These are phyloP conservation scores for Fusarium praegraminearum DNA, from an alignment of 2,329 filamentous ascomycete species.

Conservation along the genomic window DNA sequence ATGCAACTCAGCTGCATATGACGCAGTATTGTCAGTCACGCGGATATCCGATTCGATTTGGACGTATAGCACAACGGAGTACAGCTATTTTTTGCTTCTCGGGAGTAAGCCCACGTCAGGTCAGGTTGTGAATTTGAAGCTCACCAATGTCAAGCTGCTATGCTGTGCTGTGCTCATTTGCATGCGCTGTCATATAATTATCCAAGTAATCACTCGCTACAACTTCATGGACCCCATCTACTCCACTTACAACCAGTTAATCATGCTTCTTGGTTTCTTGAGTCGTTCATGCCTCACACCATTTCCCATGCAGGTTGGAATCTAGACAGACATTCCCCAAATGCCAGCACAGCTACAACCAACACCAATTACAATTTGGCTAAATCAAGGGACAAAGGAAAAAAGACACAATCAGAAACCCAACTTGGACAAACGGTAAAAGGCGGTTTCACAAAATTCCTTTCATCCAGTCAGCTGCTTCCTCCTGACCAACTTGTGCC, in stretches of 20 bases:
- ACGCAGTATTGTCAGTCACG: slow-evolving; percentile 35
- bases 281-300: slow-evolving; percentile 35
- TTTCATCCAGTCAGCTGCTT: slow-evolving; percentile 30
- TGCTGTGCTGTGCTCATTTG: slow-evolving; percentile 15
- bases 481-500: slow-evolving; percentile 36
- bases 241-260: slow-evolving; percentile 37
- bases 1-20: slow-evolving; percentile 36
- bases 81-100: neutral
- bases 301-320: slow-evolving; percentile 38
- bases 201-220: slow-evolving; percentile 12
- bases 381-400: slow-evolving; percentile 24
- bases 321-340: slow-evolving; percentile 33
- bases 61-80: neutral
- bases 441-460: slow-evolving; percentile 33
- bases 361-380: slow-evolving; percentile 6
- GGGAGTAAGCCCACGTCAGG: slow-evolving; percentile 22
- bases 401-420: slow-evolving; percentile 15
- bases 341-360: slow-evolving; percentile 4
- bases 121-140: neutral
- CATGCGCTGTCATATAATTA: slow-evolving; percentile 28
- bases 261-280: slow-evolving; percentile 27
- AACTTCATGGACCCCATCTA: slow-evolving; percentile 40
- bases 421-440: slow-evolving; percentile 27
- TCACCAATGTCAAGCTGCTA: slow-evolving; percentile 12
- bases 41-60: slow-evolving; percentile 9